Percentiles rank a stretch among this genome's conserved stretches.
Conservation (phyloP, 805 yeast genomes). For the Brettanomyces anomalus region DNA sequence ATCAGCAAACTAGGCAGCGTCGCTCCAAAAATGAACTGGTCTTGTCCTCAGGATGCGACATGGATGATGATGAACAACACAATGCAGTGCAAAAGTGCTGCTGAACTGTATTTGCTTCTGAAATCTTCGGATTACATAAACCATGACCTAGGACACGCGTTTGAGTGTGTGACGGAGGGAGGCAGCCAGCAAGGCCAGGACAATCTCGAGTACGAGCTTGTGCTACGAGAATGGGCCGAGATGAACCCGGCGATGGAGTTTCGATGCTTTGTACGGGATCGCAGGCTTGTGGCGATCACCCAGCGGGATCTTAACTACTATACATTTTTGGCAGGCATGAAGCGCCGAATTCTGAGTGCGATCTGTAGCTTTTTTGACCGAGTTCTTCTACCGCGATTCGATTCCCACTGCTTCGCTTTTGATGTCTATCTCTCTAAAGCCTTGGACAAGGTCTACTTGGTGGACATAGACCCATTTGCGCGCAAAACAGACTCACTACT, state of each 20-base stretch:
- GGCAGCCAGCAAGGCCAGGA: constrained; percentile 25
- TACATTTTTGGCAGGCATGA: constrained; percentile 49
- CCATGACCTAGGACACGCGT: constrained; percentile 74
- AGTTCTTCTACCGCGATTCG: constrained; percentile 38
- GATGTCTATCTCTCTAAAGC: constrained; percentile 84
- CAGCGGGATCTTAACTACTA: constrained; percentile 87
- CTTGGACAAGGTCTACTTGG: constrained; percentile 49
- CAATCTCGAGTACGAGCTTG: constrained; percentile 46
- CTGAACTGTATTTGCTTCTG: constrained; percentile 71
- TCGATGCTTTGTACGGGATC: constrained; percentile 67
- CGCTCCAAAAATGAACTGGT: constrained; percentile 92
- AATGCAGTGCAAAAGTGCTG: constrained; percentile 57
- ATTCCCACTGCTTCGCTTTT: constrained; percentile 51
- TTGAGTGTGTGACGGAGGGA: constrained; percentile 27
- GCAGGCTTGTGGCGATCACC: constrained; percentile 58
- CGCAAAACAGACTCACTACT: constrained; percentile 70
- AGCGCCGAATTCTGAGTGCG: constrained; percentile 35
- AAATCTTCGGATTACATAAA: constrained; percentile 84
- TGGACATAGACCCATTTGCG: constrained; percentile 84
- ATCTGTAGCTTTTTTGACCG: constrained; percentile 50
- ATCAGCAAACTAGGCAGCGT: constrained; percentile 49
- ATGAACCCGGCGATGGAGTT: constrained; percentile 89
- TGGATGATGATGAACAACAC: constrained; percentile 84
- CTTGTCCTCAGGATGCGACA: constrained; percentile 88
- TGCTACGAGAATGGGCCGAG: constrained; percentile 73